These are phyloP conservation scores for Talaromyces albobiverticillius DNA, from an alignment of 2,329 filamentous ascomycete species.

Conservation along the genomic window DNA sequence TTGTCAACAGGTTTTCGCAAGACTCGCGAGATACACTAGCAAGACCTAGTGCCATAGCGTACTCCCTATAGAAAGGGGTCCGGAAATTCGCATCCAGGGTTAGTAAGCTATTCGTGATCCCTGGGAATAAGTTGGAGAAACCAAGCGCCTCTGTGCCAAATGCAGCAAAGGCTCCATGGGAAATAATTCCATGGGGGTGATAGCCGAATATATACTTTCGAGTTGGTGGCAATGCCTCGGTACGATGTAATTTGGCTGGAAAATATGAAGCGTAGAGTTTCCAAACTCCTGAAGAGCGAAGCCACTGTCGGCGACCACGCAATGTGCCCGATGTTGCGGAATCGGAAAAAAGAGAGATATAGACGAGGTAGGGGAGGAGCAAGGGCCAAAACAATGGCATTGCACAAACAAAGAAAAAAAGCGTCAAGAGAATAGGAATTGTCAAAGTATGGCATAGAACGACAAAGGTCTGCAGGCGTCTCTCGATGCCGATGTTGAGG, in stretches of 20 bases:
- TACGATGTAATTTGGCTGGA: conserved; percentile 83
- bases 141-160: conserved; percentile 89
- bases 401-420: conserved; percentile 88
- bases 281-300: conserved; percentile 76
- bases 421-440: conserved; percentile 67
- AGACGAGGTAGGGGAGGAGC: conserved; percentile 73
- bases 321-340: conserved; percentile 73
- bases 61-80: conserved; percentile 90
- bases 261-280: conserved; percentile 90
- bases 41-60: conserved; percentile 83
- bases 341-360: conserved; percentile 72
- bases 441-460: conserved; percentile 71
- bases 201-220: conserved; percentile 97
- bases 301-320: conserved; percentile 68
- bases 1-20: conserved; percentile 81
- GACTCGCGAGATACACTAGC: conserved; percentile 87
- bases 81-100: conserved; percentile 97
- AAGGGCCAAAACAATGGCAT: conserved; percentile 90
- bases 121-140: conserved; percentile 83
- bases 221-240: conserved; percentile 71
- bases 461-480: conserved; percentile 73
- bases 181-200: conserved; percentile 96
- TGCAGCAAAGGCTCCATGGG: conserved; percentile 88
- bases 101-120: conserved; percentile 88
- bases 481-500: conserved; percentile 66